Percentiles rank a stretch among this genome's conserved stretches.
Conservation (phyloP, 164 flowering plant genomes). For the Magnolia changhungtana region DNA sequence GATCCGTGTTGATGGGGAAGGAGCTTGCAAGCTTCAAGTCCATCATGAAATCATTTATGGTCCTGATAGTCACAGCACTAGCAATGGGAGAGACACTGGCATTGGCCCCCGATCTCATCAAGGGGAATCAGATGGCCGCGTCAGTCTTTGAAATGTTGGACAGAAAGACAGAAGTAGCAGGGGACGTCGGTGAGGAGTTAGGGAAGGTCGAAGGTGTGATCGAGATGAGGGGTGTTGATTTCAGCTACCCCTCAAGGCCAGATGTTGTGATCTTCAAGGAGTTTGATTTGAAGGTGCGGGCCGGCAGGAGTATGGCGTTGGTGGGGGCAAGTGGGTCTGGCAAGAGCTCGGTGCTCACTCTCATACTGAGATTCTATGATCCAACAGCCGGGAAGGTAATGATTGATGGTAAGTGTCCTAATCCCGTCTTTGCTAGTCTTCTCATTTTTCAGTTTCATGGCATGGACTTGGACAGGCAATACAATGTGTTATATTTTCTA, state of each 20-base stretch:
- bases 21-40: slow-evolving; percentile 84
- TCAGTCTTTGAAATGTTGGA: slow-evolving; percentile 86
- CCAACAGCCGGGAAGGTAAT: slow-evolving; percentile 75
- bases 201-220: slow-evolving; percentile 64
- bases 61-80: slow-evolving; percentile 84
- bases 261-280: slow-evolving; percentile 71
- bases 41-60: slow-evolving; percentile 92
- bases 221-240: slow-evolving; percentile 63
- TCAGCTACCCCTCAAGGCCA: slow-evolving; percentile 91
- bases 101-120: slow-evolving; percentile 84
- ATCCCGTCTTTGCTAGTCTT: not conserved
- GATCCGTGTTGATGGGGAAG: slow-evolving; percentile 83
- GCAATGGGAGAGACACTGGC: slow-evolving; percentile 98
- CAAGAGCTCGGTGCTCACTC: slow-evolving; percentile 88
- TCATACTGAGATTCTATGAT: slow-evolving; percentile 83
- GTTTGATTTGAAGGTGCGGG: slow-evolving; percentile 59
- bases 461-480: no score
- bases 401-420: slow-evolving; percentile 67
- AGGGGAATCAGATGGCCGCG: slow-evolving; percentile 87
- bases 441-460: not conserved
- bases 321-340: slow-evolving; percentile 99
- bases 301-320: slow-evolving; percentile 84
- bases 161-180: slow-evolving; percentile 53
- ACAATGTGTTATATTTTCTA: no score
- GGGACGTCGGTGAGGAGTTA: slow-evolving; percentile 76